phyloP scores from a whole-genome alignment of 2,329 filamentous ascomycete species.

The Didymellaceae sp. region DNA sequence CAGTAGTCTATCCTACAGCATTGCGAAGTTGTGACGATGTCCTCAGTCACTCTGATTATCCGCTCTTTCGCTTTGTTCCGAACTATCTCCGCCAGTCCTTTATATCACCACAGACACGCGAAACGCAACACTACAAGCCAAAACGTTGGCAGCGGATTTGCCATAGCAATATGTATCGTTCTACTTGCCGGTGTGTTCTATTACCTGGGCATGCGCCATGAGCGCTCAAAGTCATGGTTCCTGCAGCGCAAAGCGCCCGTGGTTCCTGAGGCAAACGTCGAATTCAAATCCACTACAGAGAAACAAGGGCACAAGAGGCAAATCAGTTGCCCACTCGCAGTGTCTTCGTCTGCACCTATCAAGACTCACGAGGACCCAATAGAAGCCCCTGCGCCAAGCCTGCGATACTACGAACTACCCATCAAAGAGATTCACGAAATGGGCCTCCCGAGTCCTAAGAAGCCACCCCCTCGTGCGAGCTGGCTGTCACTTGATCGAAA shows the following conservation, averaged over 20 bases:
- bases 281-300: background rate
- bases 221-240: constrained; percentile 14
- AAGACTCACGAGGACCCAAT: constrained; percentile 3
- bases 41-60: background rate
- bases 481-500: constrained; percentile 10
- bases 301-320: background rate
- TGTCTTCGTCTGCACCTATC: constrained; percentile 12
- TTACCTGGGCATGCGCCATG: constrained; percentile 20
- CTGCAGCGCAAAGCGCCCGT: constrained; percentile 1
- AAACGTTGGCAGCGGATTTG: constrained; percentile 17
- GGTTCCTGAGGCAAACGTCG: background rate
- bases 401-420: constrained; percentile 11
- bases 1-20: background rate
- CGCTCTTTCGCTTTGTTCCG: background rate
- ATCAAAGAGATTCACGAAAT: constrained; percentile 12
- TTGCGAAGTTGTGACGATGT: background rate
- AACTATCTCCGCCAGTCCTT: constrained; percentile 9
- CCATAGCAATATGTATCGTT: constrained; percentile 17
- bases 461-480: background rate
- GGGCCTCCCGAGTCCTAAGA: constrained; percentile 12
- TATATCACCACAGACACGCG: background rate
- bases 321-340: constrained; percentile 12
- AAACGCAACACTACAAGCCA: constrained; percentile 4
- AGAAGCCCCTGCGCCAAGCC: constrained; percentile 7
- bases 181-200: constrained; percentile 20